phyloP scores from a whole-genome alignment of 192 early-diverging fungal species.

The Coemansia sp. region DNA sequence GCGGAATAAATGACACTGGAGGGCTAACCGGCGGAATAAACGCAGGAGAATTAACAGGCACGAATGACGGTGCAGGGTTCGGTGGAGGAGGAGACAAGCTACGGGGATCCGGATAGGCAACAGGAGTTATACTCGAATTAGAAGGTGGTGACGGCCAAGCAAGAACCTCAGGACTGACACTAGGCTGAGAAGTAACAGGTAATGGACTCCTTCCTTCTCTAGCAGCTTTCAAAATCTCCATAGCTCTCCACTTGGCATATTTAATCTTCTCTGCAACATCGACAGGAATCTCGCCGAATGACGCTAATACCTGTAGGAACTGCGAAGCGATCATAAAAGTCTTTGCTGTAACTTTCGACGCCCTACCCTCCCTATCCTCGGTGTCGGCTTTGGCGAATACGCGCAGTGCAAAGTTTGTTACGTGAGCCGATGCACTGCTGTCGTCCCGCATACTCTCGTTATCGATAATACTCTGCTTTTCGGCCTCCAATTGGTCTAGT shows the following conservation, averaged over 20 bases:
- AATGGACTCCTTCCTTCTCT: constrained; percentile 74
- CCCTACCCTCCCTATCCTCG: constrained; percentile 84
- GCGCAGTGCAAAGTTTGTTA: constrained; percentile 88
- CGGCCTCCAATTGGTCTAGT: constrained; percentile 81
- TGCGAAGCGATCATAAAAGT: constrained; percentile 87
- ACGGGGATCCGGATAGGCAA: not conserved
- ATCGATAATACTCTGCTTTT: constrained; percentile 66
- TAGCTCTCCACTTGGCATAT: constrained; percentile 96
- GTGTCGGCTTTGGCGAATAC: constrained; percentile 91
- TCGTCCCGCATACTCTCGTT: constrained; percentile 80
- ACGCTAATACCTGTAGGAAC: constrained; percentile 85
- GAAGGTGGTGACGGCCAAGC: constrained; percentile 38
- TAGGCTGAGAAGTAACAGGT: no score
- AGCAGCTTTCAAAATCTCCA: constrained; percentile 90
- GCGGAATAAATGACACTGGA: constrained; percentile 8
- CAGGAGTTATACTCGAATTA: not conserved
- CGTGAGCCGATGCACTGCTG: constrained; percentile 73
- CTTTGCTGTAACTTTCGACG: constrained; percentile 84
- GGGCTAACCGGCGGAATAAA: constrained; percentile 9
- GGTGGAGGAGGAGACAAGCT: not conserved
- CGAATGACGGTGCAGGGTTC: constrained; percentile 2
- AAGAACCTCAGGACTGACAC: not conserved
- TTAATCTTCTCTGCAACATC: constrained; percentile 84
- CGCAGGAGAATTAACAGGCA: not conserved
- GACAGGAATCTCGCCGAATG: constrained; percentile 77